phyloP scores from a whole-genome alignment of 306 rosid species.

The Trichosanthes cucumerina region DNA sequence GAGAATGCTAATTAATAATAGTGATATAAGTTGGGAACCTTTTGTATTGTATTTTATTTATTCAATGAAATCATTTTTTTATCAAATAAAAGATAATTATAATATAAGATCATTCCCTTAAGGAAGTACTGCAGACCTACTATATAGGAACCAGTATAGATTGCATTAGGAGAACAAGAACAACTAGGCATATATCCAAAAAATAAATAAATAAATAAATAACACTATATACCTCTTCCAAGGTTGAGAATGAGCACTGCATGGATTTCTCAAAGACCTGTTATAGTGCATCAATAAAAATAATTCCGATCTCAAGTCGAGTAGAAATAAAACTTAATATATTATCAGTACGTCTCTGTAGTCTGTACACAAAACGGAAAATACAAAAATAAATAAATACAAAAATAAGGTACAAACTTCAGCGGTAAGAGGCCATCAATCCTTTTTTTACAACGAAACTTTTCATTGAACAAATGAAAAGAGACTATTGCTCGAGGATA shows the following conservation, averaged over 20 bases:
- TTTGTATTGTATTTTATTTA: background rate
- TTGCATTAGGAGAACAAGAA: background rate
- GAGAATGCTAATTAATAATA: background rate
- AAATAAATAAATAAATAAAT: no score
- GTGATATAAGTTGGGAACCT: background rate
- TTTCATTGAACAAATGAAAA: background rate
- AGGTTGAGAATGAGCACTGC: slow-evolving; percentile 54
- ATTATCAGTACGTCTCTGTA: background rate
- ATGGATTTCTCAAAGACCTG: slow-evolving; percentile 75
- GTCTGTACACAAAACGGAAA: background rate
- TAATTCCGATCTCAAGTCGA: background rate
- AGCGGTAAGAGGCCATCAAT: background rate
- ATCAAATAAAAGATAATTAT: background rate
- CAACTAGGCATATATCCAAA: slow-evolving; percentile 1
- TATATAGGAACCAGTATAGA: background rate
- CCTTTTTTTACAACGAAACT: no score
- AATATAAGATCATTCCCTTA: background rate
- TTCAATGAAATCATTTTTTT: background rate
- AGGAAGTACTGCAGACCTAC: background rate
- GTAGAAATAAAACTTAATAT: background rate
- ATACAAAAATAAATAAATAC: background rate
- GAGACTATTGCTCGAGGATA: no score
- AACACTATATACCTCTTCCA: slow-evolving; percentile 53
- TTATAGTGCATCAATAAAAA: slow-evolving; percentile 4
- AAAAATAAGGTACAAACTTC: background rate